Evolutionary conservation across 257 asterid species (phyloP).

Genomic region (Hygrophila difformis): DNA sequence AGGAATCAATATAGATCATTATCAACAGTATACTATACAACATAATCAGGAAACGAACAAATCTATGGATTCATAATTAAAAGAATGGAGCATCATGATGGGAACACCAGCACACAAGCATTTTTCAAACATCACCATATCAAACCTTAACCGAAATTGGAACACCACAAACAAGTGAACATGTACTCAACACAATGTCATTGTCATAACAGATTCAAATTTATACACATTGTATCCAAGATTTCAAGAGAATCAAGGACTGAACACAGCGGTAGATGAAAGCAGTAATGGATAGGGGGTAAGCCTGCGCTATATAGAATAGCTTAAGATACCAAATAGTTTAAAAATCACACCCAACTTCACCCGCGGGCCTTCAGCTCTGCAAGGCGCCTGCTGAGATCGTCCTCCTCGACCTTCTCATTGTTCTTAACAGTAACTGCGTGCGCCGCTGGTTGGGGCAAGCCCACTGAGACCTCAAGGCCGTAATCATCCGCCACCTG

Average conservation of each 20-base stretch:
- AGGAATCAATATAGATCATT: too few species aligned
- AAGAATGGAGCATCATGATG: too few species aligned
- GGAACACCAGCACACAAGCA: too few species aligned
- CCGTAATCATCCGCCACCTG: slow-evolving; percentile 99
- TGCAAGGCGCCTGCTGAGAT: slow-evolving; percentile 85
- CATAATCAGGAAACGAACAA: too few species aligned
- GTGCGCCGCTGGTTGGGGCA: slow-evolving; percentile 79
- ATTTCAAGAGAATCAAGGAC: slow-evolving; percentile 8
- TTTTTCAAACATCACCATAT: too few species aligned
- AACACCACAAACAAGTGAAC: too few species aligned
- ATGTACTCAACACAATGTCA: too few species aligned
- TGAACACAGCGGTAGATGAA: background rate
- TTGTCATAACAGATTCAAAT: background rate
- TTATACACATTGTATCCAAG: slow-evolving; percentile 22
- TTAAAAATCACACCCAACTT: slow-evolving; percentile 10
- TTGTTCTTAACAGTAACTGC: slow-evolving; percentile 44
- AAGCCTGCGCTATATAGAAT: too few species aligned
- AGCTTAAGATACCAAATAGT: slow-evolving; percentile 6
- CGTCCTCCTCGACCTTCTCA: slow-evolving; percentile 89
- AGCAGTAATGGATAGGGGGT: background rate
- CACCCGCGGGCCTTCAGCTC: slow-evolving; percentile 95
- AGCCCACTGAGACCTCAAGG: slow-evolving; percentile 86
- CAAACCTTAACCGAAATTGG: too few species aligned
- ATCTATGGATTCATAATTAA: too few species aligned
- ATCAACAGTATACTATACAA: too few species aligned